phyloP scores from a whole-genome alignment of 2,329 filamentous ascomycete genomes.

The Colletotrichum sp. region DNA sequence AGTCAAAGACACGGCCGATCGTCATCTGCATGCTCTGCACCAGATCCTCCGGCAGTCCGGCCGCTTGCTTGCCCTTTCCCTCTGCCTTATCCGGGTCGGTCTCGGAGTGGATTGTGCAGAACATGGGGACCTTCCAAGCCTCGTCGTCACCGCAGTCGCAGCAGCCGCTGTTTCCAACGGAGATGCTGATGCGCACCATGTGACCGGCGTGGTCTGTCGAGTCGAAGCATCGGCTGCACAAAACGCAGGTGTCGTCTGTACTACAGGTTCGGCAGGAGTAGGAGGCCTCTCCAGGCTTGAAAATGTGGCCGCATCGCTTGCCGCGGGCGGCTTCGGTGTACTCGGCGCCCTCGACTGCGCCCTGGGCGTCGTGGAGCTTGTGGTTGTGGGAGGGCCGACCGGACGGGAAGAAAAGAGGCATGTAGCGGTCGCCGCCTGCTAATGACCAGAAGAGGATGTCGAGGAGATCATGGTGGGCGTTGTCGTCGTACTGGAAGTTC shows the following conservation, averaged over 20 bases:
- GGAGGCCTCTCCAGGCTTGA: constrained; percentile 90
- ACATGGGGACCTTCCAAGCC: constrained; percentile 86
- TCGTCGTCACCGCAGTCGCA: constrained; percentile 97
- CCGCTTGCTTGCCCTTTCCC: constrained; percentile 64
- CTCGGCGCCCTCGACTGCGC: constrained; percentile 90
- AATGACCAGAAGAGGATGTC: constrained; percentile 86
- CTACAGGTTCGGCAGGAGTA: constrained; percentile 95
- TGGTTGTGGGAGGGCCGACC: constrained; percentile 69
- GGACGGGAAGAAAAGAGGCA: constrained; percentile 81
- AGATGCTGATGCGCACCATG: constrained; percentile 87
- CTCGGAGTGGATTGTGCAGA: constrained; percentile 91
- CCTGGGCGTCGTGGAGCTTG: constrained; percentile 86
- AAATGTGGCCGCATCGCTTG: constrained; percentile 96
- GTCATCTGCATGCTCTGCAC: constrained; percentile 82
- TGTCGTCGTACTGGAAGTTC: constrained; percentile 75
- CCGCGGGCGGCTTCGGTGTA: constrained; percentile 91
- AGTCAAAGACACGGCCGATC: constrained; percentile 84
- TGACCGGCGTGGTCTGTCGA: constrained; percentile 94
- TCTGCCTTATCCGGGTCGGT: constrained; percentile 53
- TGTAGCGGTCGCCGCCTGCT: constrained; percentile 74
- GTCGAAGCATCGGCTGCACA: constrained; percentile 94
- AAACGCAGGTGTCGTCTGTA: constrained; percentile 91
- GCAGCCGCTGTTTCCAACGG: constrained; percentile 90
- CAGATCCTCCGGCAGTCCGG: constrained; percentile 74
- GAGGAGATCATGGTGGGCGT: constrained; percentile 74